Evolutionary conservation across 805 yeast genomes (phyloP).

Genomic region (Tetrapisispora fleetii): DNA sequence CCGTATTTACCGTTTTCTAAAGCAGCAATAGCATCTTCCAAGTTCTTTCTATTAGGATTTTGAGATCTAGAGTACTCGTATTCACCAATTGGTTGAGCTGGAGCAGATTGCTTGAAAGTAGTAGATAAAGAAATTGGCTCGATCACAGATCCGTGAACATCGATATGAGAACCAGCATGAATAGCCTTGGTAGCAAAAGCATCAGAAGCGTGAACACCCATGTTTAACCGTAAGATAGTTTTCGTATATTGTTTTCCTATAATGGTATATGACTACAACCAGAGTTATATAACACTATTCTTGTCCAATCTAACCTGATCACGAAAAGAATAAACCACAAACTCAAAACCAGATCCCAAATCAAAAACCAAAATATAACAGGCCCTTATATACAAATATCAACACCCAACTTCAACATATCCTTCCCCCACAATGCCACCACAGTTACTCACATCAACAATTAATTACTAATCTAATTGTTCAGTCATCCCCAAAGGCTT

Average conservation of each 20-base stretch:
- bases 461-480: neutral
- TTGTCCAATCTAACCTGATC: neutral
- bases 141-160: slow-evolving; percentile 76
- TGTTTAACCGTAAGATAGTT: neutral
- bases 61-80: slow-evolving; percentile 81
- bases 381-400: neutral
- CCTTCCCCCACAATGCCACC: neutral
- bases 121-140: slow-evolving; percentile 77
- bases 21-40: slow-evolving; percentile 70
- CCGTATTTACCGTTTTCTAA: slow-evolving; percentile 69
- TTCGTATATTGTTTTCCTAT: too few species aligned
- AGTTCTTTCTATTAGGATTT: slow-evolving; percentile 77
- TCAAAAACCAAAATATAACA: too few species aligned
- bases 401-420: neutral
- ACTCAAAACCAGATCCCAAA: neutral
- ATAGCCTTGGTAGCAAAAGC: slow-evolving; percentile 72
- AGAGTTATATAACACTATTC: neutral
- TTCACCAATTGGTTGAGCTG: slow-evolving; percentile 65
- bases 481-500: neutral
- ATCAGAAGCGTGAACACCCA: slow-evolving; percentile 19
- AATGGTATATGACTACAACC: too few species aligned
- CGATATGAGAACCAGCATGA: slow-evolving; percentile 73
- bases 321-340: neutral
- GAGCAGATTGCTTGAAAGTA: slow-evolving; percentile 73
- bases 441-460: neutral